These are phyloP conservation scores for Aciculoconidium aculeatum DNA, from an alignment of 805 yeast genomes.

Conservation along the genomic window DNA sequence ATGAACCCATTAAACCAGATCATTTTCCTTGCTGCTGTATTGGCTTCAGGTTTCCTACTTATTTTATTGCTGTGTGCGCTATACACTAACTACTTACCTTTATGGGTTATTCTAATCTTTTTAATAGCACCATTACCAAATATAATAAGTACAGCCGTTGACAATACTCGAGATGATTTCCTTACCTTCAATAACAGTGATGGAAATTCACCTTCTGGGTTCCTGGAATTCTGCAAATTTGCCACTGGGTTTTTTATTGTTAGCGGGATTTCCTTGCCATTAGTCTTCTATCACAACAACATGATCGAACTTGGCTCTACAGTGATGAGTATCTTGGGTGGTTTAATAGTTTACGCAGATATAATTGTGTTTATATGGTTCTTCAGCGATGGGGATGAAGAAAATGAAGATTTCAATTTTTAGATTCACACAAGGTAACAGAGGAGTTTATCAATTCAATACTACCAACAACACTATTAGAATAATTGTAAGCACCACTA, in stretches of 20 bases:
- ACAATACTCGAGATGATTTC: conserved; percentile 36
- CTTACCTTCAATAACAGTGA: conserved; percentile 38
- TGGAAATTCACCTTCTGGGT: conserved; percentile 29
- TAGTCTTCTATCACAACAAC: conserved; percentile 32
- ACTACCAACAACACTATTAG: conserved; percentile 36
- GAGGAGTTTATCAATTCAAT: conserved; percentile 31
- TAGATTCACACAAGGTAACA: conserved; percentile 11
- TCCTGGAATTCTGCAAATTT: conserved; percentile 34
- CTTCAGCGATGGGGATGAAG: conserved; percentile 40
- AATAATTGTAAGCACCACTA: conserved; percentile 34
- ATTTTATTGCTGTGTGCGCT: conserved; percentile 41
- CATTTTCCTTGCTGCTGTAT: conserved; percentile 40
- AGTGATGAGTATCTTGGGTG: conserved; percentile 41
- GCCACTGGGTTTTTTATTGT: conserved; percentile 36
- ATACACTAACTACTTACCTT: conserved; percentile 35
- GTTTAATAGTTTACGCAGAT: conserved; percentile 39
- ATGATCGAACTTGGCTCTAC: conserved; percentile 33
- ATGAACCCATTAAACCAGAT: conserved; percentile 44
- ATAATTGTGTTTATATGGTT: conserved; percentile 42
- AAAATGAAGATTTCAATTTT: conserved; percentile 40
- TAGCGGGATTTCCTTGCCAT: conserved; percentile 41
- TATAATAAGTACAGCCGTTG: conserved; percentile 32
- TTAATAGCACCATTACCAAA: conserved; percentile 42
- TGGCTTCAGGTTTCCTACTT: conserved; percentile 40
- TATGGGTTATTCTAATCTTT: conserved; percentile 39